A percentile compares a stretch with the other conserved stretches of the same genome.
phyloP scores from a whole-genome alignment of 306 rosid species.

The Morella rubra region DNA sequence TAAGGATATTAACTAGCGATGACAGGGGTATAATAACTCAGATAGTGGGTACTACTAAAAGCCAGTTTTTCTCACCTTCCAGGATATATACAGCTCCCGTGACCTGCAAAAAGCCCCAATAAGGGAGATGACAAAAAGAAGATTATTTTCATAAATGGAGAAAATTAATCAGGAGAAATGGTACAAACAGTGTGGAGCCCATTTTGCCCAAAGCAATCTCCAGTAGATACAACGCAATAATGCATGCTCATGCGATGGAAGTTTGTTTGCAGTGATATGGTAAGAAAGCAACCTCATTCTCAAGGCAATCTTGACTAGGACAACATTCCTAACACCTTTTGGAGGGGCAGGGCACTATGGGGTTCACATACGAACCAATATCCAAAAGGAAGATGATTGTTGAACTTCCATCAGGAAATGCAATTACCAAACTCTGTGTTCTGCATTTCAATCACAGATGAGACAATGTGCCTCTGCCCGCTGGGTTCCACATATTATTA shows the following conservation, averaged over 20 bases:
- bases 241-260: conserved; percentile 5
- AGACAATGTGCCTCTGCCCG: conserved; percentile 32
- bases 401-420: conserved; percentile 28
- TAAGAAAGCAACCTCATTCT: conserved; percentile 17
- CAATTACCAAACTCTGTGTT: conserved; percentile 9
- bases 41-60: background rate
- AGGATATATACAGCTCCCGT: conserved; percentile 78
- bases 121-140: conserved; percentile 4
- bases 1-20: background rate
- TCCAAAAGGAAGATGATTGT: conserved; percentile 28
- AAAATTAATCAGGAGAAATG: conserved; percentile 8
- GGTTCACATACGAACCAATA: conserved; percentile 25
- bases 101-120: conserved; percentile 73
- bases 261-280: conserved; percentile 26
- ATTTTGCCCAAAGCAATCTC: conserved; percentile 14
- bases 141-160: conserved; percentile 15
- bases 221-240: conserved; percentile 12
- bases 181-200: conserved; percentile 47
- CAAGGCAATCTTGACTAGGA: conserved; percentile 44
- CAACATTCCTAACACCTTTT: conserved; percentile 36
- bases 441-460: conserved; percentile 19
- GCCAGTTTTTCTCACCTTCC: conserved; percentile 61
- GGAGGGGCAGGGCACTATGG: conserved; percentile 24
- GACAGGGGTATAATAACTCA: conserved; percentile 1
- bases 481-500: conserved; percentile 34